These are phyloP conservation scores for Flaveria trinervia DNA, from an alignment of 129 eudicot species.

Conservation along the genomic window DNA sequence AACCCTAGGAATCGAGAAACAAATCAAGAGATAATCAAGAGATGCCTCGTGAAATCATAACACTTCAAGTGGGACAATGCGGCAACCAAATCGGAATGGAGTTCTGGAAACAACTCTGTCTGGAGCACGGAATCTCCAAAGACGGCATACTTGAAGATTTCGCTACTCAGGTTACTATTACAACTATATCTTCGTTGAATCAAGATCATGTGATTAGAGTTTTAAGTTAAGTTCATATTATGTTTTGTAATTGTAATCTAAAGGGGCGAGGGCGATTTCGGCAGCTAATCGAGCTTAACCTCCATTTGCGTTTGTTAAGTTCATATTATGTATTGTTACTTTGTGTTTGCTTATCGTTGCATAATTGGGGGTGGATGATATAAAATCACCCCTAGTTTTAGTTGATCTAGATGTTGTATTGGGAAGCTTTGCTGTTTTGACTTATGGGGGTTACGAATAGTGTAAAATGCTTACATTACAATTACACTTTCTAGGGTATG, in stretches of 20 bases:
- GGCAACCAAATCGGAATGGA: slow-evolving; percentile 99
- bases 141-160: slow-evolving; percentile 99
- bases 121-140: slow-evolving; percentile 95
- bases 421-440: slow-evolving; percentile 14
- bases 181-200: not conserved
- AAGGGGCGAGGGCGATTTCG: not conserved
- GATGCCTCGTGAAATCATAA: slow-evolving; percentile 95
- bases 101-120: slow-evolving; percentile 98
- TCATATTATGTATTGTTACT: no score
- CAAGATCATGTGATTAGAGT: not conserved
- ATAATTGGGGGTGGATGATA: no score
- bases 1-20: slow-evolving; percentile 30
- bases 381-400: not conserved
- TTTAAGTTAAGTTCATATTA: not conserved
- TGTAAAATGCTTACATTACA: not conserved
- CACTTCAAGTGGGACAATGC: slow-evolving; percentile 98
- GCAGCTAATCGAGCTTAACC: not conserved
- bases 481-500: not conserved
- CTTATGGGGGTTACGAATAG: not conserved
- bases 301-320: not conserved
- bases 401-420: slow-evolving; percentile 17
- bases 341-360: not conserved
- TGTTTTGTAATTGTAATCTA: not conserved
- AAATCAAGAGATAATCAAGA: slow-evolving; percentile 12
- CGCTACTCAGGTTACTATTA: slow-evolving; percentile 79